Base-by-base conservation (phyloP, 1,284 basidiomycete species). In the Lentinula novae-zelandiae region DNA sequence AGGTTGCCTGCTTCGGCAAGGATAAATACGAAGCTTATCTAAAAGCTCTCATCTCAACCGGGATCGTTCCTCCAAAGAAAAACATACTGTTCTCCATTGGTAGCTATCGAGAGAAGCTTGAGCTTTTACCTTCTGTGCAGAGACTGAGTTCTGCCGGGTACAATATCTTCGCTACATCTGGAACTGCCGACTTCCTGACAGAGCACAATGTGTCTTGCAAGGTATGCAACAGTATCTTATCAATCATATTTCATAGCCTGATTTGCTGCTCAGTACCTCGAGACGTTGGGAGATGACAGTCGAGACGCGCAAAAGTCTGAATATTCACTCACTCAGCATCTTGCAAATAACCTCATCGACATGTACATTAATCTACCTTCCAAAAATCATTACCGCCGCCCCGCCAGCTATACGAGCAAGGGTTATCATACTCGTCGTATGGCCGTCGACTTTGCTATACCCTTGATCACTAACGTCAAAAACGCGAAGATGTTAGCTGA, bases 351-450 rank as follows among this genome's bases (percentile, higher is more conserved):
- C 73, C 79, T 96, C 68, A 97, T 98, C 72, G 95, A 98, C 76
- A 92, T 99, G 84, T 99, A 98, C 77, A 98, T 99, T 86, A 98
- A 98, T 75, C 78, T 99, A 68, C 97, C 97, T 1, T 98, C 95
- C 51, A 98, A 95, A 80, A 99, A 99, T 76, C 88, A 96, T 72
- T 99, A 95, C 76, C 92, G 97, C 65, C 92, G 97, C 52, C 96
- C 96, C 8, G 96, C 95, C 13, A 96, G 91, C 74, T 99, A 98
- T 74, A 89, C 95, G 60, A 98, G 95, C 73, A 96, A 97, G 75
- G 97, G 96, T 10, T 99, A 99, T 76, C 87, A 89, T 64, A 96
- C 95, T 36, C 92, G 97, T 72, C 92, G 96, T 66, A 96, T 98
- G 92, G 96, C 97, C n/a, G 96, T 99, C 65, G 96, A 99, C 76